Evolutionary conservation across 352 stramenopile species (phyloP).

Genomic region (Phytophthora pisi): DNA sequence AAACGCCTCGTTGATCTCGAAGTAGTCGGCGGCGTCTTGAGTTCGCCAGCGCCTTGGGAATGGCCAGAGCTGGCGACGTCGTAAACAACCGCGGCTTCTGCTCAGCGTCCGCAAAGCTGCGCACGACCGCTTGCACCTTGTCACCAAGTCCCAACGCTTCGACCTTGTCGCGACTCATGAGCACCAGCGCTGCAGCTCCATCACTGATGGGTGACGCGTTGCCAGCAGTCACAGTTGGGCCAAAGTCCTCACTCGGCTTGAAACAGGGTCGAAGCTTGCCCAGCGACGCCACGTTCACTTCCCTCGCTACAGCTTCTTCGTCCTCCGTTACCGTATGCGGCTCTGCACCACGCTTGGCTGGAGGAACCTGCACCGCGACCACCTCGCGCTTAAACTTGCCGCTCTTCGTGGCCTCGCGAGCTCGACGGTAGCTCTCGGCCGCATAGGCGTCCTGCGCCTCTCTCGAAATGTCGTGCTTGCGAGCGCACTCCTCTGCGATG

Average conservation of each 20-base stretch:
- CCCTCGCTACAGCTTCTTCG: slow-evolving; percentile 85
- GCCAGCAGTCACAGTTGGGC: slow-evolving; percentile 93
- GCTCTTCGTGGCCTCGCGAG: slow-evolving; percentile 47
- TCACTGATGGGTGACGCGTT: slow-evolving; percentile 97
- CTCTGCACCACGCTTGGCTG: slow-evolving; percentile 36
- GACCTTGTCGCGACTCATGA: slow-evolving; percentile 90
- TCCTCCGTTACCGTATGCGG: slow-evolving; percentile 62
- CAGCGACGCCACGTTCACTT: slow-evolving; percentile 90
- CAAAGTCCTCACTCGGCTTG: slow-evolving; percentile 59
- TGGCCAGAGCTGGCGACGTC: slow-evolving; percentile 91
- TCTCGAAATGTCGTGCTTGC: slow-evolving; percentile 80
- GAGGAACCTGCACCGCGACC: slow-evolving; percentile 77
- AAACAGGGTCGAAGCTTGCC: slow-evolving; percentile 91
- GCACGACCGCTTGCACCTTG: slow-evolving; percentile 70
- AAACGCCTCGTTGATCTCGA: slow-evolving; percentile 99
- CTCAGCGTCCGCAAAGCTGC: slow-evolving; percentile 70
- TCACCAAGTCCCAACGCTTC: slow-evolving; percentile 57
- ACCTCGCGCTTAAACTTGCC: slow-evolving; percentile 88
- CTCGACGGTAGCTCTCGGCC: slow-evolving; percentile 90
- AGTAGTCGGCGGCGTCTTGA: slow-evolving; percentile 93
- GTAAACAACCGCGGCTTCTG: slow-evolving; percentile 93
- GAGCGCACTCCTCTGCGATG: slow-evolving; percentile 93
- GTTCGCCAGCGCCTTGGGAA: slow-evolving; percentile 85
- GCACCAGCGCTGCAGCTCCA: slow-evolving; percentile 92
- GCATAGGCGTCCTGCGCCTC: slow-evolving; percentile 95